Conservation (phyloP, 108 stramenopile genomes). For the Heterococcus sp. region DNA sequence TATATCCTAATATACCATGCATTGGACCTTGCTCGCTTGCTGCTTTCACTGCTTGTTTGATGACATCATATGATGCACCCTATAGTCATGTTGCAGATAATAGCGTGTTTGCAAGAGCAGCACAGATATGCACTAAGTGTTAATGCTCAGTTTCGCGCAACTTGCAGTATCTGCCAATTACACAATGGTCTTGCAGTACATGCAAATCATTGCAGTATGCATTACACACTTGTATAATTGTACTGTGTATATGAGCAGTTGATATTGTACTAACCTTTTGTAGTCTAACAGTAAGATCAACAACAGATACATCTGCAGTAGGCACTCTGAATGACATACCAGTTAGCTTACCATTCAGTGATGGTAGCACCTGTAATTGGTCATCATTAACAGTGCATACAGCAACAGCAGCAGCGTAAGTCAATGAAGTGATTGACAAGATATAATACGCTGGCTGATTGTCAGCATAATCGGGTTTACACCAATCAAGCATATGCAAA, state of each 20-base stretch:
- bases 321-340: conserved; percentile 99
- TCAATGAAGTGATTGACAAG: no score
- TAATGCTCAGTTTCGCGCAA: neutral
- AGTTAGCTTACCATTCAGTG: conserved; percentile 96
- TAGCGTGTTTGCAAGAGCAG: neutral
- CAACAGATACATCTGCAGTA: conserved; percentile 93
- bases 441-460: no score
- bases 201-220: neutral
- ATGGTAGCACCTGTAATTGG: conserved; percentile 90
- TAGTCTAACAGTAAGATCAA: conserved; percentile 90
- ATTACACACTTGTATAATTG: neutral
- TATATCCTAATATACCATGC: conserved; percentile 90
- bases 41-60: conserved; percentile 90
- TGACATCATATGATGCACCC: conserved; percentile 85
- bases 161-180: neutral
- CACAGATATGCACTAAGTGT: no score
- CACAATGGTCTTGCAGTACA: neutral
- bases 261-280: conserved; percentile 57
- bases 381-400: no score
- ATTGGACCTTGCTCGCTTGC: conserved; percentile 90
- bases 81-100: no score
- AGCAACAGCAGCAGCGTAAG: no score
- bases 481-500: no score
- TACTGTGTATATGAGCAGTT: neutral
- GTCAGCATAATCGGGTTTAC: no score